Percentiles rank a stretch among this genome's conserved stretches.
These are phyloP conservation scores for Jamesozyma lodderae DNA, from an alignment of 805 yeast genomes.

Conservation along the genomic window DNA sequence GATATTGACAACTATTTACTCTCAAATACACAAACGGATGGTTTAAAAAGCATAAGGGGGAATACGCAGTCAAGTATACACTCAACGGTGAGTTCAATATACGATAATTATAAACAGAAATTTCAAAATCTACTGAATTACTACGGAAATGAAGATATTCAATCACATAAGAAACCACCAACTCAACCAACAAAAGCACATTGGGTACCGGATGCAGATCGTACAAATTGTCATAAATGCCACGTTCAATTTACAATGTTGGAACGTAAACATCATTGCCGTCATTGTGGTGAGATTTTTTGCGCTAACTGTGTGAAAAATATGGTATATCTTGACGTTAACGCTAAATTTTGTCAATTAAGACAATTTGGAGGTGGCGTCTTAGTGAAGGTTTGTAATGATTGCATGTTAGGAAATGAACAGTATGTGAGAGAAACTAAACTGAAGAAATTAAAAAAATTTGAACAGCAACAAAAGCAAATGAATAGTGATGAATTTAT, in stretches of 20 bases:
- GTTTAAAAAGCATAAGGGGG: neutral
- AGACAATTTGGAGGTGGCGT: slow-evolving; percentile 36
- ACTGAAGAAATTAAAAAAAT: slow-evolving; percentile 3
- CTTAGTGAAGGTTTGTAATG: slow-evolving; percentile 60
- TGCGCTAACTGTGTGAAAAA: slow-evolving; percentile 62
- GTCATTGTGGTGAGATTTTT: slow-evolving; percentile 75
- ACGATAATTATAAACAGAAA: slow-evolving; percentile 2
- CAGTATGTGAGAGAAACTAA: slow-evolving; percentile 32
- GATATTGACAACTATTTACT: too few relatives aligned
- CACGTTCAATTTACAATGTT: slow-evolving; percentile 60
- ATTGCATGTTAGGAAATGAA: slow-evolving; percentile 55
- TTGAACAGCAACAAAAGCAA: slow-evolving; percentile 3
- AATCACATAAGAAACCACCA: neutral
- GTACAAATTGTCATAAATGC: slow-evolving; percentile 61
- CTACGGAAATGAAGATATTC: neutral
- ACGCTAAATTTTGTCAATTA: slow-evolving; percentile 41
- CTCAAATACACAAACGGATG: neutral
- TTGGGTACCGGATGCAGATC: slow-evolving; percentile 66
- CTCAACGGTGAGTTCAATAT: slow-evolving; percentile 16
- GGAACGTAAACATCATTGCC: slow-evolving; percentile 76
- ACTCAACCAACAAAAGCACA: slow-evolving; percentile 39
- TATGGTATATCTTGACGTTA: slow-evolving; percentile 43
- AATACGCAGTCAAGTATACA: slow-evolving; percentile 17
- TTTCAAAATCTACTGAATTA: slow-evolving; percentile 1
- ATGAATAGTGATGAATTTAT: slow-evolving; percentile 2